Percentiles rank a stretch among this genome's conserved stretches.
Evolutionary conservation across 169 alveolate species (phyloP).

Genomic region (Plasmodium gaboni): DNA sequence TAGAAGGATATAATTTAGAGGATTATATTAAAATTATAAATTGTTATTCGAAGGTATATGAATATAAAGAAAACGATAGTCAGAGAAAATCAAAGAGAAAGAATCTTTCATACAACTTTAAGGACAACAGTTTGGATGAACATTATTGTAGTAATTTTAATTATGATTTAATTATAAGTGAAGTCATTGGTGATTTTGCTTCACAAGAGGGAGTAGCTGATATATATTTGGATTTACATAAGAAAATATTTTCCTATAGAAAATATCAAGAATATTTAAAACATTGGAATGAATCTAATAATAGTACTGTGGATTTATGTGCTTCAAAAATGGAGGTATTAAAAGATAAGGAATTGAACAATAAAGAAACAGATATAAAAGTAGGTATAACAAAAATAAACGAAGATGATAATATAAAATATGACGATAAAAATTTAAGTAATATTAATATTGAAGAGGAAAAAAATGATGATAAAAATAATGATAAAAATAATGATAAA

Average conservation of each 20-base stretch:
- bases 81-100: constrained; percentile 32
- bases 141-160: constrained; percentile 58
- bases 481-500: background rate
- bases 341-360: background rate
- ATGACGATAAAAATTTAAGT: background rate
- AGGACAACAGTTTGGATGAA: constrained; percentile 23
- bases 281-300: constrained; percentile 3
- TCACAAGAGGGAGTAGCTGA: constrained; percentile 92
- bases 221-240: constrained; percentile 87
- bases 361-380: background rate
- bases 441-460: constrained; percentile 5
- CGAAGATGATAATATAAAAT: no score
- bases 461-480: background rate
- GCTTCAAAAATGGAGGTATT: background rate
- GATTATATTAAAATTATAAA: constrained; percentile 82
- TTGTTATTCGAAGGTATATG: constrained; percentile 83
- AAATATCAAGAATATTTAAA: constrained; percentile 63
- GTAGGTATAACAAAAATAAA: background rate
- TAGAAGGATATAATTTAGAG: constrained; percentile 86
- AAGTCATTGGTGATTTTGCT: constrained; percentile 90
- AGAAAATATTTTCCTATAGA: constrained; percentile 78
- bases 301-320: background rate
- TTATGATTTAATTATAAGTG: constrained; percentile 89
- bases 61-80: constrained; percentile 71
- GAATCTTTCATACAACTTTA: constrained; percentile 11